Base-by-base conservation (phyloP, 2,329 filamentous ascomycete species). In the Colletotrichum cereale region DNA sequence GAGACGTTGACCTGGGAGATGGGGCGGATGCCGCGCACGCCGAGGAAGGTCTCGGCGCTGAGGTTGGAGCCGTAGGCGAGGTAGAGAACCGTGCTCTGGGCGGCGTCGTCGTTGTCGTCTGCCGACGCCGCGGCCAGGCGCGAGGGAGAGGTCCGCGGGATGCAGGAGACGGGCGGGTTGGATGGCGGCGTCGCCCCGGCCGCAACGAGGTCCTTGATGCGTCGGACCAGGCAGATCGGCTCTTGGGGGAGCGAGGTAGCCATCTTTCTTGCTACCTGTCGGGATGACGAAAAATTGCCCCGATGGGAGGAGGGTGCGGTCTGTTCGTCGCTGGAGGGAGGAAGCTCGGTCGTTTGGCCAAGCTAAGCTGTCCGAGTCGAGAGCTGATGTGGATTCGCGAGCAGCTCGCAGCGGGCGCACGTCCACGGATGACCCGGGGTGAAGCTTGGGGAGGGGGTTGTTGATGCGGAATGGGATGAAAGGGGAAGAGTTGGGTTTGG, bases 1-100 rank as follows among this genome's bases (percentile, higher is more conserved):
- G 92, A 88, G 10, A 97, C 96, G 77, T 95, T 95, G 78, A 95
- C 83, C 74, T 93, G 89, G 48, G 93, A 94, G 18, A 98, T 77
- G 0, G 96, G 96, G 34, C 88, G 89, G 82, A 98, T 96, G 72
- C 92, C 92, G 63, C 96, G 91, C 71, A 82, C 85, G 70, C 92
- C 93, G 58, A 91, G 87, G 80, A 98, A 98, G 0, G 93, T 97
- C 79, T 94, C 85, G 18, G 91, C 89, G 72, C 88, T 90, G 73
- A 98, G 88, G 80, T 98, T 98, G 63, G 95, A 97, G 75, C 96
- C 96, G 79, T 98, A 98, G 14, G 95, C 96, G 29, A 96, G 89
- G 80, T 96, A 96, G 62, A 95, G 87, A 34, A 95, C 86, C 1
- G 92, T 92, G 18, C 76, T 75, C 5, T 66, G 47, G 1, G 42